These are phyloP conservation scores for Lachancea sp. DNA, from an alignment of 805 yeast species.

Conservation along the genomic window DNA sequence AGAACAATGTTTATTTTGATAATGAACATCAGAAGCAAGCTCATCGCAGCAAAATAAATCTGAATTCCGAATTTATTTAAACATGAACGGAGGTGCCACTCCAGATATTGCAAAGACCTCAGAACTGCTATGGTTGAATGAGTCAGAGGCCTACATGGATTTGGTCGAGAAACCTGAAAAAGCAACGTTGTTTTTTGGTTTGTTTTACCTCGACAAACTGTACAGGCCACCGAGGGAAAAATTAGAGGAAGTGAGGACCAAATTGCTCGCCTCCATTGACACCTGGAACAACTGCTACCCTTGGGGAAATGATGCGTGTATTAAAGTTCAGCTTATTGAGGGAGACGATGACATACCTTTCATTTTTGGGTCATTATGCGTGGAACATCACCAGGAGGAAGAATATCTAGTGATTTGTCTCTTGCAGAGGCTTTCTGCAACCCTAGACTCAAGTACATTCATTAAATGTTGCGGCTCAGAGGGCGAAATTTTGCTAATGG, in stretches of 20 bases:
- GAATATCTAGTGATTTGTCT: constrained; percentile 40
- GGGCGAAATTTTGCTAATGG: constrained; percentile 50
- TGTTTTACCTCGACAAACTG: constrained; percentile 24
- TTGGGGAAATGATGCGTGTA: constrained; percentile 36
- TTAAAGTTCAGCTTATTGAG: constrained; percentile 19
- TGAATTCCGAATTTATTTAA: background rate
- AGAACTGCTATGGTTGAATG: constrained; percentile 24
- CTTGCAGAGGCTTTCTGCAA: constrained; percentile 34
- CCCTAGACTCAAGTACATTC: constrained; percentile 32
- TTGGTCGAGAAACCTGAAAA: constrained; percentile 19
- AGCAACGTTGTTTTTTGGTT: constrained; percentile 25
- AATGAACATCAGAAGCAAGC: background rate
- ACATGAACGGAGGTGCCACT: background rate
- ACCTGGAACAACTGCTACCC: constrained; percentile 38
- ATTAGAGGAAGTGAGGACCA: constrained; percentile 13
- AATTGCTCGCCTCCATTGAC: constrained; percentile 23
- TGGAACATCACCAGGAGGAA: constrained; percentile 42
- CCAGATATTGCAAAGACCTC: constrained; percentile 1
- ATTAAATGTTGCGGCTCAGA: constrained; percentile 46
- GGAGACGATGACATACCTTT: constrained; percentile 14
- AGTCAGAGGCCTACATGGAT: constrained; percentile 13
- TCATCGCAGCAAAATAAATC: constrained; percentile 1
- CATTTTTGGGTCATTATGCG: constrained; percentile 31
- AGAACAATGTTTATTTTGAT: background rate
- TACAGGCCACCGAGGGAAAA: constrained; percentile 3